Evolutionary conservation across 176 grass and related monocot species (phyloP).

Genomic region (Alopecurus myosuroides): DNA sequence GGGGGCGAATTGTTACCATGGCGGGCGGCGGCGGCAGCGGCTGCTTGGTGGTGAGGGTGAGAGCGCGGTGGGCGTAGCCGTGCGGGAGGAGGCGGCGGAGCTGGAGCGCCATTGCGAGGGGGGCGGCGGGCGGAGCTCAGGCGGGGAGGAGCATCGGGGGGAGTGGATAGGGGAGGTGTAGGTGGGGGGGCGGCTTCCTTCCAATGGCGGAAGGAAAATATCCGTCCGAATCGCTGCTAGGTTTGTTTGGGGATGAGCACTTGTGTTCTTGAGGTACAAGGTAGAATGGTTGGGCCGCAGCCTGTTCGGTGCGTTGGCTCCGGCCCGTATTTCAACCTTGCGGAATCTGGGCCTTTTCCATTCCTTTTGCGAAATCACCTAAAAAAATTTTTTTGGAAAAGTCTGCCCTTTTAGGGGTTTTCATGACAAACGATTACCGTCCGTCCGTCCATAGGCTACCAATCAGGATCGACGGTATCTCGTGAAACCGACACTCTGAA

Average conservation of each 20-base stretch:
- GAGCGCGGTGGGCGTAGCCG: constrained; percentile 32
- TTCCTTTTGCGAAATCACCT: too few relatives aligned
- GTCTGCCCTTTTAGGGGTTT: too few relatives aligned
- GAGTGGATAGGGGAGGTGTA: background rate
- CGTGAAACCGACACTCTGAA: too few relatives aligned
- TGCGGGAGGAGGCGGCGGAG: constrained; percentile 58
- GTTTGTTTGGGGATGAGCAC: too few relatives aligned
- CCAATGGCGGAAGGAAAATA: background rate
- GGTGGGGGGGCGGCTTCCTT: background rate
- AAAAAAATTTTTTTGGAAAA: too few relatives aligned
- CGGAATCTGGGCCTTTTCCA: too few relatives aligned
- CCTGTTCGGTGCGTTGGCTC: too few relatives aligned
- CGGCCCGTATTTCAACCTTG: too few relatives aligned
- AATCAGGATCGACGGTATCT: too few relatives aligned
- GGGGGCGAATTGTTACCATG: constrained; percentile 40
- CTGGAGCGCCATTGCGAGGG: constrained; percentile 60
- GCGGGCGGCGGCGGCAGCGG: constrained; percentile 4
- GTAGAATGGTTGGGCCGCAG: background rate
- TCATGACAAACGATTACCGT: too few relatives aligned
- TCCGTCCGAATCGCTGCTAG: background rate
- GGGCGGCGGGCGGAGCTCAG: background rate
- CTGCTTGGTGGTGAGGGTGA: constrained; percentile 22
- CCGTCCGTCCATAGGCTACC: too few relatives aligned
- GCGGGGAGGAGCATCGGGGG: constrained; percentile 21
- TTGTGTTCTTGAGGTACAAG: background rate